These are phyloP conservation scores for Suillus cothurnatus DNA, from an alignment of 768 basidiomycete species.

Conservation along the genomic window DNA sequence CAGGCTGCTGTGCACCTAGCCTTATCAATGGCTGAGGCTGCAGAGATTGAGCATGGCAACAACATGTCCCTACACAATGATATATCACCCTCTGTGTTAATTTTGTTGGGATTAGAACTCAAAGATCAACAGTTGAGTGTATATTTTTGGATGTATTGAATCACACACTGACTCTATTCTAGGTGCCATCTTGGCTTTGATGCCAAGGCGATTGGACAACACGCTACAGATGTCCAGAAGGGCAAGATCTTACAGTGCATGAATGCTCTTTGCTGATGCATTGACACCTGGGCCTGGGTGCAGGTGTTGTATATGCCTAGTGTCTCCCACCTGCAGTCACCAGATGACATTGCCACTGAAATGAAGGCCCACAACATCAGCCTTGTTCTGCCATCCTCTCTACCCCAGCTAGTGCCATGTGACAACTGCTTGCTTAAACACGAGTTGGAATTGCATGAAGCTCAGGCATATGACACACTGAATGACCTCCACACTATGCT, in stretches of 20 bases:
- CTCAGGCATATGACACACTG: too few species aligned
- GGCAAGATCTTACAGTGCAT: neutral
- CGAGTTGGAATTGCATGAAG: too few species aligned
- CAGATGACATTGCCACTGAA: neutral
- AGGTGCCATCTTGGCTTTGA: neutral
- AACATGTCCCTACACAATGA: conserved; percentile 1
- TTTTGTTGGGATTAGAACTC: neutral
- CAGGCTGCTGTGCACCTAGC: neutral
- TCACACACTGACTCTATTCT: neutral
- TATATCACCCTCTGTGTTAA: neutral
- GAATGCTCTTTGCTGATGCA: neutral
- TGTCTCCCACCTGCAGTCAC: neutral
- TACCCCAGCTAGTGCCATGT: too few species aligned
- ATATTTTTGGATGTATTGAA: neutral
- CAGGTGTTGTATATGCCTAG: conserved; percentile 5
- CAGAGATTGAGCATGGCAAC: neutral
- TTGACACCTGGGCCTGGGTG: neutral
- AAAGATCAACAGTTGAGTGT: neutral
- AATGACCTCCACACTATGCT: neutral
- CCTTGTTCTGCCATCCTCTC: neutral
- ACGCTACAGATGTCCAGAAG: conserved; percentile 1
- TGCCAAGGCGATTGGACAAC: neutral
- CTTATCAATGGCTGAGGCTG: neutral
- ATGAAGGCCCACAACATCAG: neutral
- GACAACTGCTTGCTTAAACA: too few species aligned